Evolutionary conservation across 2,329 filamentous ascomycete species (phyloP).

Genomic region (Ophiocordyceps camponoti-floridani): DNA sequence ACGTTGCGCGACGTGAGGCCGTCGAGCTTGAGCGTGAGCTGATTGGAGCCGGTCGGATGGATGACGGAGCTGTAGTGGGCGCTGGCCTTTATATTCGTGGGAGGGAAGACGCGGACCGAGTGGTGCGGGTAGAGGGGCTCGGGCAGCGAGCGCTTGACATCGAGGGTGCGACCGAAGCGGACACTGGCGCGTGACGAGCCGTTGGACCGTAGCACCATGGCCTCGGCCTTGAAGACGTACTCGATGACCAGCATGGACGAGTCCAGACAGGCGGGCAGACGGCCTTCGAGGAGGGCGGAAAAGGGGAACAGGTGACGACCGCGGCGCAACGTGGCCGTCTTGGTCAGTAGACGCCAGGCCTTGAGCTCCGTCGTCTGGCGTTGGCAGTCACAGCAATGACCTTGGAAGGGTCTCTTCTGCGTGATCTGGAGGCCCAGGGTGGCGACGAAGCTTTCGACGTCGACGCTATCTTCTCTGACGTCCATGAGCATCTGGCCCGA

Average conservation of each 20-base stretch:
- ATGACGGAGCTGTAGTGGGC: conserved; percentile 70
- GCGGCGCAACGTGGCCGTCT: conserved; percentile 22
- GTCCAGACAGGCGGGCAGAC: conserved; percentile 71
- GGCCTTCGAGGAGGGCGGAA: conserved; percentile 67
- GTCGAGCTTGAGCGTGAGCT: conserved; percentile 61
- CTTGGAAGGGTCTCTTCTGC: conserved; percentile 67
- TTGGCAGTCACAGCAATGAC: conserved; percentile 62
- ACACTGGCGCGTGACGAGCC: conserved; percentile 23
- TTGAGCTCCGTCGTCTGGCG: conserved; percentile 56
- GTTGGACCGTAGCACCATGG: conserved; percentile 38
- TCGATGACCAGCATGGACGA: conserved; percentile 54
- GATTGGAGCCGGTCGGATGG: conserved; percentile 71
- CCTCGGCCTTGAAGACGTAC: conserved; percentile 60
- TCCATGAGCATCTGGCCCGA: conserved; percentile 66
- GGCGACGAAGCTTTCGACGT: conserved; percentile 58
- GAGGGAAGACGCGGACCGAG: conserved; percentile 86
- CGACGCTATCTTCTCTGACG: conserved; percentile 46
- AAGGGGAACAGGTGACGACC: conserved; percentile 69
- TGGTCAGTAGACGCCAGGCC: conserved; percentile 58
- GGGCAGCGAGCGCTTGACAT: conserved; percentile 61
- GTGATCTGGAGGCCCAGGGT: conserved; percentile 50
- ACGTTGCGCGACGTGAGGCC: conserved; percentile 61
- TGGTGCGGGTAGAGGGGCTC: conserved; percentile 65
- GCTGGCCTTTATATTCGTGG: conserved; percentile 79
- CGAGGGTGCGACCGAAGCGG: conserved; percentile 47